Percentiles rank a stretch among this genome's conserved stretches.
phyloP scores from a whole-genome alignment of 192 early-diverging fungal species.

The Ambispora gerdemannii region DNA sequence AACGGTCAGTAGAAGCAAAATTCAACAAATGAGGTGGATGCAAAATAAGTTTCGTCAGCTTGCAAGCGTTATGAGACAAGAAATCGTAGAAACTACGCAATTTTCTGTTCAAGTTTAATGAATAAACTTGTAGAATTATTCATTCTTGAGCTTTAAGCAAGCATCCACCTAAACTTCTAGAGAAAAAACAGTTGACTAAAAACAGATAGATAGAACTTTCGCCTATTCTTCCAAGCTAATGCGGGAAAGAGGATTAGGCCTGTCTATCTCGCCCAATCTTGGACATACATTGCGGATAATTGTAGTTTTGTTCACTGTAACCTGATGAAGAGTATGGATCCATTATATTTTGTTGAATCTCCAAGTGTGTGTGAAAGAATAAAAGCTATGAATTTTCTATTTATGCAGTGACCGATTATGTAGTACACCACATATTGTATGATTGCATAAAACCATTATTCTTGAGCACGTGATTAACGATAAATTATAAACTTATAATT shows the following conservation, averaged over 20 bases:
- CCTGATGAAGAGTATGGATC: conserved; percentile 12
- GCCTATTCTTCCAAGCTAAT: neutral
- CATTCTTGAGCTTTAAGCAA: neutral
- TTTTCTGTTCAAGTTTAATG: neutral
- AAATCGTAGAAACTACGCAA: neutral
- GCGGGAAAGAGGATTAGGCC: neutral
- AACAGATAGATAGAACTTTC: neutral
- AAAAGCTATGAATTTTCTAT: too few relatives aligned
- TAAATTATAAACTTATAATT: too few relatives aligned
- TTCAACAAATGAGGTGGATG: neutral
- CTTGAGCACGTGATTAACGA: too few relatives aligned
- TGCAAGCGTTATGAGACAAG: neutral
- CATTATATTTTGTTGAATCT: neutral
- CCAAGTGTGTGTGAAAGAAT: neutral
- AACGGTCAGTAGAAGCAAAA: neutral
- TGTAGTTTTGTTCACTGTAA: conserved; percentile 26
- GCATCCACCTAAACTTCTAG: neutral
- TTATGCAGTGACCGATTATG: too few relatives aligned
- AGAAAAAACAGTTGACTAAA: neutral
- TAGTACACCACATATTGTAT: too few relatives aligned
- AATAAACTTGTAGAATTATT: neutral
- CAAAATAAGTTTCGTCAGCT: neutral
- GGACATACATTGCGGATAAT: conserved; percentile 17
- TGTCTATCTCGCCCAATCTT: neutral
- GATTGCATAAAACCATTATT: too few relatives aligned